Base-by-base conservation (phyloP, 2,329 filamentous ascomycete species). In the Amylocarpus encephaloides region DNA sequence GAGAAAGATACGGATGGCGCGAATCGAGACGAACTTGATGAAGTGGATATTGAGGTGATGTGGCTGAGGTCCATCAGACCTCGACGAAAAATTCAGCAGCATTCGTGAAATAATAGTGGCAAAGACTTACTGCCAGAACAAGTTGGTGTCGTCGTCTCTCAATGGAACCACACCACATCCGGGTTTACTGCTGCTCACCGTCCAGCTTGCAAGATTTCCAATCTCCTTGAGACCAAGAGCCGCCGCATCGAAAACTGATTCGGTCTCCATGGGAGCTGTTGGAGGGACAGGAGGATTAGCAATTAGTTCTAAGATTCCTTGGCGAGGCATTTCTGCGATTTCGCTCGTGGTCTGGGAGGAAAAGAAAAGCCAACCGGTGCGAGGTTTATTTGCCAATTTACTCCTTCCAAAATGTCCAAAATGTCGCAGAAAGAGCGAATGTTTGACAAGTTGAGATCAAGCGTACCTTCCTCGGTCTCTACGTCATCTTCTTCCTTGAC, bases 41-140 rank as follows among this genome's bases (percentile, higher is more conserved):
- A 93, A 93, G 68, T 93, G 88, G 36, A 93, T 86, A 52, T 87
- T 92, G 43, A 93, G 76, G 55, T 83, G 79, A 63, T 93, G 88
- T 4, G 88, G 88, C 65, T 93, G 88, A 1, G 88, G 87, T 1
- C 88, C 88, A 63, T 93, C 88, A 2, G 87, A 92, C 67, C 82
- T 85, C 48, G 11, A n/a, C 42, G 30, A 30, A 36, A 32, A 45
- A 42, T n/a, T 10, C 16, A 13, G 6, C 12, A 4, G 16, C 34
- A 29, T 42, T 16, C 9, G n/a, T 26, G n/a, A 33, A 19, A 22
- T 22, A 38, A n/a, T 7, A 40, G 22, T 3, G n/a, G 33, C 29
- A 36, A 70, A 7, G 22, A 26, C 80, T 60, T 70, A 85, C 82
- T 93, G 88, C 88, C 88, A 93, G 68, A 85, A 93, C 46, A 82